Evolutionary conservation across 441 rosid genomes (phyloP).

Genomic region (Melastoma candidum): DNA sequence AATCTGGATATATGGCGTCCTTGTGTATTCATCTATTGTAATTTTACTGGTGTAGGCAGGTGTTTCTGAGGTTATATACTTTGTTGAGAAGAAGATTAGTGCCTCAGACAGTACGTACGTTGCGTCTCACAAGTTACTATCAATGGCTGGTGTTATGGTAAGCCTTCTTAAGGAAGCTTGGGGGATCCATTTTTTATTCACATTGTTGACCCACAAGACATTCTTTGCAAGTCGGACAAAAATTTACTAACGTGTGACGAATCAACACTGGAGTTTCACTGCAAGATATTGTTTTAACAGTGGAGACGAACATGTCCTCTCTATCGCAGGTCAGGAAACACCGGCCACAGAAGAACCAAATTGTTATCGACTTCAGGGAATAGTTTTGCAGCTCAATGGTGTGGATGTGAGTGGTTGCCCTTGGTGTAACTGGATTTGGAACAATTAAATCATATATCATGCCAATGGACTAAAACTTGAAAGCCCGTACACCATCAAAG

Average conservation of each 20-base stretch:
- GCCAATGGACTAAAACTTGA: no score
- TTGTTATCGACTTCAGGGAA: constrained; percentile 57
- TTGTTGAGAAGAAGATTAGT: constrained; percentile 62
- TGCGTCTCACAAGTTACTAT: constrained; percentile 79
- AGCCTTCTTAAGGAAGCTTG: constrained; percentile 12
- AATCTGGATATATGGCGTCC: background rate
- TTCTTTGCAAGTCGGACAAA: background rate
- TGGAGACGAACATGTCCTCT: background rate
- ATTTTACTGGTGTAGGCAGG: constrained; percentile 52
- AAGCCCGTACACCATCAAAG: no score
- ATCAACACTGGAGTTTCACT: background rate
- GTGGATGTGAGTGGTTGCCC: no score
- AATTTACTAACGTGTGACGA: background rate
- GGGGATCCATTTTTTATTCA: no score
- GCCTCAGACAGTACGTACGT: constrained; percentile 39
- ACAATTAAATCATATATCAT: no score
- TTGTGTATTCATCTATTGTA: background rate
- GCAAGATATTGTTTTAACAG: background rate
- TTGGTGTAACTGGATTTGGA: no score
- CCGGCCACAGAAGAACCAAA: constrained; percentile 55
- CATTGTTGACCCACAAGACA: background rate
- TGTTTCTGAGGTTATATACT: constrained; percentile 76
- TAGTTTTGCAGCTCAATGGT: background rate
- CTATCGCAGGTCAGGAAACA: constrained; percentile 64
- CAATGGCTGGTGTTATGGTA: constrained; percentile 85